Evolutionary conservation across 345 rosid genomes (phyloP), one percentile per base, ranked within the genome.

Genomic region (Kernera saxatilis): DNA sequence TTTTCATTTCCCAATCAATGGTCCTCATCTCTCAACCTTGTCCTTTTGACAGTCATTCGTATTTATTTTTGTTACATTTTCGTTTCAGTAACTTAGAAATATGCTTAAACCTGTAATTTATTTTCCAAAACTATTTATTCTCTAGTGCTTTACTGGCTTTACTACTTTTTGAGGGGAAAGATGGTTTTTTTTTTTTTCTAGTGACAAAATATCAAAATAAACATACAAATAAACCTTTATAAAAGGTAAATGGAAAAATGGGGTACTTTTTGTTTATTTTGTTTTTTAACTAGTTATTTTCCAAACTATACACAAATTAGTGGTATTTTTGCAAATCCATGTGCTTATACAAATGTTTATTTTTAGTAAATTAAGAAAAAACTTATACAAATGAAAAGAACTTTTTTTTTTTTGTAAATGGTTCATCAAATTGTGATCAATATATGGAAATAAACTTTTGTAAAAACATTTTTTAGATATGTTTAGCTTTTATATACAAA

Each of bases 181-280:
- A n/a, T n/a, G n/a, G n/a, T n/a, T n/a, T n/a, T n/a, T n/a, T n/a
- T n/a, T n/a, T n/a, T n/a, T n/a, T n/a, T n/a, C n/a, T n/a, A n/a
- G n/a, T n/a, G n/a, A n/a, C n/a, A n/a, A n/a, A n/a, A n/a, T n/a
- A n/a, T n/a, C n/a, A n/a, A n/a, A n/a, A n/a, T n/a, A n/a, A n/a
- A n/a, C n/a, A n/a, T n/a, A n/a, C n/a, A n/a, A n/a, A n/a, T n/a
- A n/a, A n/a, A n/a, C n/a, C n/a, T n/a, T n/a, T n/a, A n/a, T n/a
- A n/a, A n/a, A n/a, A n/a, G n/a, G n/a, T n/a, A n/a, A n/a, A n/a
- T n/a, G n/a, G n/a, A n/a, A 23, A 12, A 6, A 23, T 27, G 30
- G 30, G 5, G 30, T 27, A 0, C n/a, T 26, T 27, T 51, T 52
- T 29, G 11, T n/a, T 33, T 14, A 67, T 3, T 84, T 85, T 70